Base-by-base conservation (phyloP, 345 rosid species). In the Eucalyptus microcorys region DNA sequence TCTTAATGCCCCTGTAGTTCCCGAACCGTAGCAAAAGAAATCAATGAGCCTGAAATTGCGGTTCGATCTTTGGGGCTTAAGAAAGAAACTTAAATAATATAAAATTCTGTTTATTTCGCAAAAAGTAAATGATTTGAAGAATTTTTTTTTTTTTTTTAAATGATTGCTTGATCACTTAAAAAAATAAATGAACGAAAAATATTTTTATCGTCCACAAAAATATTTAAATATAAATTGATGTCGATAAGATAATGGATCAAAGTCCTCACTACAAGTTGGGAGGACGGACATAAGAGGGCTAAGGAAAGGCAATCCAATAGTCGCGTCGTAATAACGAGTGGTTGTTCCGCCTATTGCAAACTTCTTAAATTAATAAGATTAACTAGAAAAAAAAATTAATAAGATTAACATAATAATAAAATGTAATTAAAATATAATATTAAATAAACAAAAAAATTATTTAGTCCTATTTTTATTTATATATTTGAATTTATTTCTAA, bases 161-260 rank as follows among this genome's bases (percentile, higher is more conserved):
- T 55, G 1, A 22, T 55, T 55, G 61, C 12, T 55, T 22, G 27
- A 55, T 9, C 0, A 55, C 11, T 55, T 55, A 0, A 55, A 55
- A 55, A 22, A 22, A 55, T 53, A 2, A 53, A 21, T 21, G 0
- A 22, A 53, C 1, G 0, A 22, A 55, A 55, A 55, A 55, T 55
- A 22, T 55, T 55, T 55, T 55, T 55, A 2, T 22, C 5, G 0
- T 22, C 0, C 27, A 53, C 0, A 0, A 53, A 21, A 53, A 8
- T 22, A 55, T 55, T 55, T 55, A 55, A 0, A 55, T 8, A 55
- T 22, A 55, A 55, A 55, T 55, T 55, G 2, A 0, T 22, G 5
- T 55, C 0, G 12, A 0, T 53, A 55, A 22, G 27, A 21, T 52
- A 52, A 52, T 52, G 1, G 24, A 52, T 52, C 24, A 52, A 52